These are phyloP conservation scores for Ophiostoma sp. DNA, from an alignment of 2,329 filamentous ascomycete genomes.

Conservation along the genomic window DNA sequence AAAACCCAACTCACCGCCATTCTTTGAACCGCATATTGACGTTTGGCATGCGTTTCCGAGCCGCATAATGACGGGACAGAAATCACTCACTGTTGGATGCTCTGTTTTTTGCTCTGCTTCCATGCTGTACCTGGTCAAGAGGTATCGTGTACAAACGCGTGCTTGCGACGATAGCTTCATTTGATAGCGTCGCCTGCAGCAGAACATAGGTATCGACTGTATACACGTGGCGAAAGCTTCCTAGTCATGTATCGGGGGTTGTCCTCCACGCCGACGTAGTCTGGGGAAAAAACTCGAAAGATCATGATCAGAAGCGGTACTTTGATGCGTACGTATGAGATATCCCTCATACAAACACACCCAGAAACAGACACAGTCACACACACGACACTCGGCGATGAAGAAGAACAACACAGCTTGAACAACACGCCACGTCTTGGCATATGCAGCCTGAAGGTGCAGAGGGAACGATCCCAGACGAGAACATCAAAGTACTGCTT, in stretches of 20 bases:
- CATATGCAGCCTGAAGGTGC: background rate
- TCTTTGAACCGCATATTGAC: background rate
- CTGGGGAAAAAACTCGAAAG: background rate
- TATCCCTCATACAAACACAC: background rate
- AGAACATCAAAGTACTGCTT: background rate
- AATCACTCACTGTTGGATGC: too few relatives aligned
- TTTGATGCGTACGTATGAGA: background rate
- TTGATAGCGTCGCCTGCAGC: too few relatives aligned
- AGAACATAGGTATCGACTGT: too few relatives aligned
- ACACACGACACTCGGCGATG: background rate
- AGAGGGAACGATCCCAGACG: background rate
- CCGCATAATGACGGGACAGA: background rate
- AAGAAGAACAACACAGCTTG: background rate
- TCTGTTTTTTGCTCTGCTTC: too few relatives aligned
- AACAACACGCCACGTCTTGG: slow-evolving; percentile 7
- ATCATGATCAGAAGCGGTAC: slow-evolving; percentile 1
- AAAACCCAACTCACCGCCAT: background rate
- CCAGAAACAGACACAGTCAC: too few relatives aligned
- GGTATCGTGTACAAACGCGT: too few relatives aligned
- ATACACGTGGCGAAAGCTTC: too few relatives aligned
- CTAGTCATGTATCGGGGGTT: too few relatives aligned
- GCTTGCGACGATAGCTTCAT: too few relatives aligned
- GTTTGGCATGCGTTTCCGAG: background rate
- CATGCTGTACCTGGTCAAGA: too few relatives aligned
- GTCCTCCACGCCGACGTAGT: too few relatives aligned